A percentile compares a stretch with the other conserved stretches of the same genome.
Evolutionary conservation across 805 yeast species (phyloP).

Genomic region (Candida sithepensis): DNA sequence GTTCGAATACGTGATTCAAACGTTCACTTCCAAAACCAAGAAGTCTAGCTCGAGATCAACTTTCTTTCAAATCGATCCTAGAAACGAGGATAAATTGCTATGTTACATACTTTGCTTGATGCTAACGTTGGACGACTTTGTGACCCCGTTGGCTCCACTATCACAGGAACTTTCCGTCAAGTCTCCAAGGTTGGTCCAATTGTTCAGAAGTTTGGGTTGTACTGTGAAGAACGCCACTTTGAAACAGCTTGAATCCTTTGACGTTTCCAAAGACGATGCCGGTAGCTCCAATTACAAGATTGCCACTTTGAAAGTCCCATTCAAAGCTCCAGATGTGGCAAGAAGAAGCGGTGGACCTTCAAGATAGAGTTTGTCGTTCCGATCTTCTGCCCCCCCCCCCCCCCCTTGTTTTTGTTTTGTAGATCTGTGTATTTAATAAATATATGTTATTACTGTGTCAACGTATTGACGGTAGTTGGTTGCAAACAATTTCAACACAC

Average conservation of each 20-base stretch:
- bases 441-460: too few relatives aligned
- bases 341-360: conserved; percentile 40
- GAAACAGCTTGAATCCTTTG: conserved; percentile 72
- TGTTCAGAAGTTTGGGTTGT: conserved; percentile 84
- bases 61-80: conserved; percentile 81
- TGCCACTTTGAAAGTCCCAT: conserved; percentile 84
- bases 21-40: conserved; percentile 64
- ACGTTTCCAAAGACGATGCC: conserved; percentile 48
- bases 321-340: conserved; percentile 79
- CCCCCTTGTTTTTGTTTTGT: background rate
- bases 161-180: conserved; percentile 82
- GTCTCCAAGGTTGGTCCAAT: conserved; percentile 62
- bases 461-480: too few relatives aligned
- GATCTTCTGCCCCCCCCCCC: too few relatives aligned
- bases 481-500: too few relatives aligned
- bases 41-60: conserved; percentile 42
- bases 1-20: conserved; percentile 64
- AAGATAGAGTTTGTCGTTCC: background rate
- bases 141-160: conserved; percentile 72
- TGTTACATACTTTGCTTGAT: conserved; percentile 72
- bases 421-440: too few relatives aligned
- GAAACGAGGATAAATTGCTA: conserved; percentile 78
- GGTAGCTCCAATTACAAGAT: conserved; percentile 58
- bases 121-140: conserved; percentile 72
- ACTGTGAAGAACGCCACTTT: conserved; percentile 64